A percentile compares a stretch with the other conserved stretches of the same genome.
These are phyloP conservation scores for Aspergillus nomiae DNA, from an alignment of 2,329 filamentous ascomycete species.

Conservation along the genomic window DNA sequence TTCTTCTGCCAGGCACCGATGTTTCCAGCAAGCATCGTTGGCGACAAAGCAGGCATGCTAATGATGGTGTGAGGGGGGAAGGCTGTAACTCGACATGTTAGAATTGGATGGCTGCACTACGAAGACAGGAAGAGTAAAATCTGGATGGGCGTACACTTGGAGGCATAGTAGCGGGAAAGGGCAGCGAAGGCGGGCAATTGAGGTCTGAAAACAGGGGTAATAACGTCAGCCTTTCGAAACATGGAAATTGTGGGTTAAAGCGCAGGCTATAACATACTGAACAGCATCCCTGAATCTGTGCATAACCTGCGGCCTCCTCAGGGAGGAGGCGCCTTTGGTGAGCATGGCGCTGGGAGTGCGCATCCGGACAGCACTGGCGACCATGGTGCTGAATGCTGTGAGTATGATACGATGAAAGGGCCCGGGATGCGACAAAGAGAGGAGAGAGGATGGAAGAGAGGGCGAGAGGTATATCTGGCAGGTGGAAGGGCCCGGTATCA, in stretches of 20 bases:
- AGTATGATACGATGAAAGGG: slow-evolving; percentile 24
- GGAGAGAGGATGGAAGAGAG: slow-evolving; percentile 22
- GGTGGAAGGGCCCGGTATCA: slow-evolving; percentile 31
- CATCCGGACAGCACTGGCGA: slow-evolving; percentile 53
- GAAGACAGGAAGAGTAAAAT: neutral
- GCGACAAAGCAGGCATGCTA: slow-evolving; percentile 96
- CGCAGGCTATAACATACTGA: slow-evolving; percentile 36
- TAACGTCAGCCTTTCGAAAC: slow-evolving; percentile 22
- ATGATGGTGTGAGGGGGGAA: slow-evolving; percentile 94
- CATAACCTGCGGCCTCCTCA: slow-evolving; percentile 49
- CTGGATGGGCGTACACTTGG: slow-evolving; percentile 58
- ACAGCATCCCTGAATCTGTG: slow-evolving; percentile 46
- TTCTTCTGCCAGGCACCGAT: slow-evolving; percentile 99
- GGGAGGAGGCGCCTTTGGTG: slow-evolving; percentile 42
- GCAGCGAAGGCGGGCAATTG: slow-evolving; percentile 59
- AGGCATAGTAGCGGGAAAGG: slow-evolving; percentile 68
- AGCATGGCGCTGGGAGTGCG: slow-evolving; percentile 47
- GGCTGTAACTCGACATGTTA: slow-evolving; percentile 57
- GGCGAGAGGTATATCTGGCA: slow-evolving; percentile 23
- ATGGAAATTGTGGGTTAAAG: neutral
- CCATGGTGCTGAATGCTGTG: slow-evolving; percentile 52
- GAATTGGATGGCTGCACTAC: slow-evolving; percentile 10
- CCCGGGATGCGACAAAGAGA: slow-evolving; percentile 25
- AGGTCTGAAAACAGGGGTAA: slow-evolving; percentile 29
- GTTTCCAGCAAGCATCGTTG: slow-evolving; percentile 95